Evolutionary conservation across 441 rosid genomes (phyloP), one percentile per base, ranked within the genome.

Genomic region (Daphne laureola): DNA sequence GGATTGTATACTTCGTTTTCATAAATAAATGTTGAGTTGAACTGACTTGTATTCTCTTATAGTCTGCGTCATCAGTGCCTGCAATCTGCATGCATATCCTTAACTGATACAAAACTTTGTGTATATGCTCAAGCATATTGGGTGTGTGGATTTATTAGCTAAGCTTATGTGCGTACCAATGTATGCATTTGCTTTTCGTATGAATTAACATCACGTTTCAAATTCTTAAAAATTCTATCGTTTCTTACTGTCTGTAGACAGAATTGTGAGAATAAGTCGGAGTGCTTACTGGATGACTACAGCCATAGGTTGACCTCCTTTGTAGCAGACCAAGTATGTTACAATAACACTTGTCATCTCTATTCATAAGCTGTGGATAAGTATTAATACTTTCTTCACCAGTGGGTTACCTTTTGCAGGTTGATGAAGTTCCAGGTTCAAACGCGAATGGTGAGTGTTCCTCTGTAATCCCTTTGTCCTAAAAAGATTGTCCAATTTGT

Each of bases 181-280:
- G 4, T 31, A 31, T 31, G 8, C 11, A 31, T 7, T 7, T 31
- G 38, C 4, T 49, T 63, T 17, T 23, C 47, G 26, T 35, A 12
- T 26, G 23, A 7, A 54, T 12, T 2, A 53, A 31, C 49, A 55
- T 21, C 46, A 16, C 66, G 51, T 36, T 58, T 63, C 65, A 21
- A 38, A 64, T 58, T 59, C 57, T 67, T 51, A 59, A 54, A 21
- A 57, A 58, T 73, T 53, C 52, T 73, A 54, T 66, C 46, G 57
- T 57, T 49, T 69, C 40, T 55, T 65, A 73, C 67, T 62, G 67
- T 78, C 77, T 31, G 55, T 90, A 90, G 95, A 53, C 86, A 76
- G 85, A 67, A 52, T 27, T 69, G 64, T 66, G 85, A 77, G 63
- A 69, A 56, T 40, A 25, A 15, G 15, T 67, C 59, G 46, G 73